A percentile compares a stretch with the other conserved stretches of the same genome.
phyloP scores from a whole-genome alignment of 2,329 filamentous ascomycete species.

The Venturiaceae sp. region DNA sequence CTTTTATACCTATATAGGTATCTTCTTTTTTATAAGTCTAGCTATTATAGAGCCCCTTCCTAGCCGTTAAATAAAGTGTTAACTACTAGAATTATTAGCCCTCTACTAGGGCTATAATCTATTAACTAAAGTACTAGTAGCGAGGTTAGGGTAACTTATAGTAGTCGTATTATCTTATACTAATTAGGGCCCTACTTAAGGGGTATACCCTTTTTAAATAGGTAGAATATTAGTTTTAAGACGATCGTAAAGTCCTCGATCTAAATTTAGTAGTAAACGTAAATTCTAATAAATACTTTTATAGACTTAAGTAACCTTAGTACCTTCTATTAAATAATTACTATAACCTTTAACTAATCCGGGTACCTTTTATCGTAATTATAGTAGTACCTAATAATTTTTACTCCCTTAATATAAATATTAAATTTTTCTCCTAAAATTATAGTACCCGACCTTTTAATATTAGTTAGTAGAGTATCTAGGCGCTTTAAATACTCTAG shows the following conservation, averaged over 20 bases:
- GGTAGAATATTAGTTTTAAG: not conserved
- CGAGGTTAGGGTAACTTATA: too few species aligned
- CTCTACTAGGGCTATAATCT: not conserved
- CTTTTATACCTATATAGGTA: too few species aligned
- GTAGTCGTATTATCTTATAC: too few species aligned
- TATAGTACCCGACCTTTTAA: not conserved
- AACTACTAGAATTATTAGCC: not conserved
- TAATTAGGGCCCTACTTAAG: too few species aligned
- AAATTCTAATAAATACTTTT: not conserved
- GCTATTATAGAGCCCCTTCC: not conserved
- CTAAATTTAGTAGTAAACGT: not conserved
- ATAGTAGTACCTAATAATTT: not conserved
- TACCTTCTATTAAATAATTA: not conserved
- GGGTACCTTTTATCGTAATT: not conserved
- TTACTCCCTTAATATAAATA: not conserved
- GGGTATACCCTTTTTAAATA: too few species aligned
- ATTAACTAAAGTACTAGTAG: not conserved
- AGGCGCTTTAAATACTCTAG: not conserved
- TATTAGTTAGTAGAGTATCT: not conserved
- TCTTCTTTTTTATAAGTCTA: not conserved
- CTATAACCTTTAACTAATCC: not conserved
- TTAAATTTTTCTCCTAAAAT: not conserved
- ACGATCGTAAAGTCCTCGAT: not conserved
- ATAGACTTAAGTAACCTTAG: not conserved
- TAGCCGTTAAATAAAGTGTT: not conserved